Conservation (phyloP, 2,329 filamentous ascomycete species). For the Myriosclerotinia scirpicola region DNA sequence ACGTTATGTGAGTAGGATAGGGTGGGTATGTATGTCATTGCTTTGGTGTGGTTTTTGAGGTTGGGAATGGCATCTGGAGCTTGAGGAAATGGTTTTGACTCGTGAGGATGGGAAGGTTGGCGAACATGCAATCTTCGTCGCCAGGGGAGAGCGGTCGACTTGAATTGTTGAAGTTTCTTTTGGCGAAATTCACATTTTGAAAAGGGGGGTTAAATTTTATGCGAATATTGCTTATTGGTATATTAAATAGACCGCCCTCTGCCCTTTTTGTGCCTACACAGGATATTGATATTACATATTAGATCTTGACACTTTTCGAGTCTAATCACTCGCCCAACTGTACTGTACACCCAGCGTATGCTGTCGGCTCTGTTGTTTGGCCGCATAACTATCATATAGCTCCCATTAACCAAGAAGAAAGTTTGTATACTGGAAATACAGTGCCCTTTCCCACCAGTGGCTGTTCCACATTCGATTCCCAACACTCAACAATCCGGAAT, state of each 20-base stretch:
- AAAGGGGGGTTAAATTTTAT: background rate
- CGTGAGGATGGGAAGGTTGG: no score
- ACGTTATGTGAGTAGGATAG: background rate
- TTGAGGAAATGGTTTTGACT: background rate
- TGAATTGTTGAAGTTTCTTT: background rate
- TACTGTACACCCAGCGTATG: background rate
- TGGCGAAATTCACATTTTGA: background rate
- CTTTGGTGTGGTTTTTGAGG: background rate
- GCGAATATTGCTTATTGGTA: background rate
- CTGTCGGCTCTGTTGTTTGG: background rate
- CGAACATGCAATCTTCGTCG: no score
- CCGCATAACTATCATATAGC: background rate
- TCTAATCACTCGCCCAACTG: background rate
- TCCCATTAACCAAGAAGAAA: background rate
- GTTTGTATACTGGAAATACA: background rate
- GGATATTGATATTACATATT: slow-evolving; percentile 12
- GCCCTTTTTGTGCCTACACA: background rate
- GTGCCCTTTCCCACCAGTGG: background rate
- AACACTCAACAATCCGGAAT: background rate
- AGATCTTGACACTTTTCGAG: background rate
- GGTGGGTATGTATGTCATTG: background rate
- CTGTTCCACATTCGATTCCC: background rate
- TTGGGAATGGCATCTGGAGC: background rate
- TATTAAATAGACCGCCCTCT: background rate
- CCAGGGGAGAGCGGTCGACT: no score